Evolutionary conservation across 768 basidiomycete genomes (phyloP).

Genomic region (Gloeopeniophorella convolvens): DNA sequence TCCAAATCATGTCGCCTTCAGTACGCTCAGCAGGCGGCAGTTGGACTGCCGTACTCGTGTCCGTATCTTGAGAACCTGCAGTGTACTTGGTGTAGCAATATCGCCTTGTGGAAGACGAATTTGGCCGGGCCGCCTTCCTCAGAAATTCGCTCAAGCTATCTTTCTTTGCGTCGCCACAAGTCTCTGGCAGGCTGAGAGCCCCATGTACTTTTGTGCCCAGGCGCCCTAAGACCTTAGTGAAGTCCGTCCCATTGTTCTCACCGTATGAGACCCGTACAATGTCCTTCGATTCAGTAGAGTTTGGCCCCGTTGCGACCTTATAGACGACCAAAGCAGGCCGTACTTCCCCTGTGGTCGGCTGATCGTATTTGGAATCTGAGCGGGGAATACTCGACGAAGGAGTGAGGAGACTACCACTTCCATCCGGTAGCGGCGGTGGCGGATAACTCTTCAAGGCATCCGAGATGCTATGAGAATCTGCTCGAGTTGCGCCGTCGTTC

Average conservation of each 20-base stretch:
- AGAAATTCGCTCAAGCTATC: neutral
- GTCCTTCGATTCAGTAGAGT: conserved; percentile 7
- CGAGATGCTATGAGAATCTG: neutral
- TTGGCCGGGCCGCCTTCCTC: neutral
- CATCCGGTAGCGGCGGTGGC: neutral
- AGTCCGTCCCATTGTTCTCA: neutral
- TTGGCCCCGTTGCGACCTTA: conserved; percentile 9
- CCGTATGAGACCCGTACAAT: conserved; percentile 14
- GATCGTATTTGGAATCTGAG: neutral
- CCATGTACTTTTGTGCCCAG: too few species aligned
- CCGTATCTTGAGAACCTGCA: neutral
- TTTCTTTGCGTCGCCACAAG: neutral
- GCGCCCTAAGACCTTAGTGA: neutral
- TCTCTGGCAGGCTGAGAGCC: neutral
- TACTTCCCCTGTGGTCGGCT: neutral
- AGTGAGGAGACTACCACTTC: neutral
- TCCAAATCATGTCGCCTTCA: conserved; percentile 17
- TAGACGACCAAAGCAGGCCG: conserved; percentile 14
- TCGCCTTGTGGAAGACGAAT: neutral
- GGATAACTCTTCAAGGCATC: neutral
- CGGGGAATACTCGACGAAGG: neutral
- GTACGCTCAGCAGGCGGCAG: conserved; percentile 6
- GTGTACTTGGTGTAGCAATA: neutral
- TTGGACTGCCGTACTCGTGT: neutral
- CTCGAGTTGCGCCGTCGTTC: neutral